phyloP scores from a whole-genome alignment of 768 basidiomycete species.

The Kwoniella pini region DNA sequence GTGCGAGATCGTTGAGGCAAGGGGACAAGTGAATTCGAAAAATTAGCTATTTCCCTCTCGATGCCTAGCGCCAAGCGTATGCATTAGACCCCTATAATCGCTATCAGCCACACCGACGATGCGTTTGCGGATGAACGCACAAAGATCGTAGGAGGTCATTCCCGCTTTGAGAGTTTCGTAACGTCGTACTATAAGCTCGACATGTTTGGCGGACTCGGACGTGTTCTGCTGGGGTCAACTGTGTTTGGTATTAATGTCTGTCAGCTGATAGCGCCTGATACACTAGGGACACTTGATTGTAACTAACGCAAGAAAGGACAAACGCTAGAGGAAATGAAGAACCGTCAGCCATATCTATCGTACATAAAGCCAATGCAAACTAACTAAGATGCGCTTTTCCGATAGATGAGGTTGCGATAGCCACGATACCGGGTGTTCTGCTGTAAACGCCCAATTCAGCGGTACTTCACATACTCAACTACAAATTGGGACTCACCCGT shows the following conservation, averaged over 20 bases:
- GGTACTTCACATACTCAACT: neutral
- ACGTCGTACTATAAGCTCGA: constrained; percentile 41
- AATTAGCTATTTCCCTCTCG: constrained; percentile 13
- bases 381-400: constrained; percentile 46
- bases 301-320: constrained; percentile 33
- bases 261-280: neutral
- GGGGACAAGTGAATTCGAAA: too few relatives aligned
- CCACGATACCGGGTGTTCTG: constrained; percentile 45
- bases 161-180: constrained; percentile 50
- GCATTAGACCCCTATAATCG: constrained; percentile 15
- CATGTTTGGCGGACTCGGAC: constrained; percentile 42
- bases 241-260: neutral
- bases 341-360: neutral
- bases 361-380: neutral
- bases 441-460: constrained; percentile 3
- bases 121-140: constrained; percentile 18
- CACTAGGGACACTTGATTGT: neutral
- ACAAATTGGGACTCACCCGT: constrained; percentile 29
- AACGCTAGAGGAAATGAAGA: constrained; percentile 15
- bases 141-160: constrained; percentile 50
- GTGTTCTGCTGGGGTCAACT: constrained; percentile 40
- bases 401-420: constrained; percentile 47
- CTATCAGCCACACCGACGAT: constrained; percentile 12
- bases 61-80: constrained; percentile 19
- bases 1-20: too few relatives aligned